Percentiles rank a stretch among this genome's conserved stretches.
Conservation (phyloP, 106 monocot species). For the Iris macrosiphon region DNA sequence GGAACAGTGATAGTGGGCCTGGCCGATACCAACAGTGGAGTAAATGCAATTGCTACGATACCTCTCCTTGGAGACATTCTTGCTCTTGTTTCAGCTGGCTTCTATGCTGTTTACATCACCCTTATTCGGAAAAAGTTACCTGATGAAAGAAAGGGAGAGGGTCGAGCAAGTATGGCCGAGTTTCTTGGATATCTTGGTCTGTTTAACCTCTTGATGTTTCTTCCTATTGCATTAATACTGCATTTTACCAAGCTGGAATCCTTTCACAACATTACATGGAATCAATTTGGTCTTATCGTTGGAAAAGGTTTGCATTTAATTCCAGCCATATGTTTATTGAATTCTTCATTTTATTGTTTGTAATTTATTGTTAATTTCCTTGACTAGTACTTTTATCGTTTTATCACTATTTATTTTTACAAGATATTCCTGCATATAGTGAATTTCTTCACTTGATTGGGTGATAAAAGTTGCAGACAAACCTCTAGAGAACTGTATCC, state of each 20-base stretch:
- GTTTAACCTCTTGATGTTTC: constrained; percentile 75
- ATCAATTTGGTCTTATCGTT: constrained; percentile 73
- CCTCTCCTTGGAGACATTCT: constrained; percentile 79
- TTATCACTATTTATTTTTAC: no score
- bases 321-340: background rate
- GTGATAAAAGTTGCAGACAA: no score
- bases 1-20: constrained; percentile 83
- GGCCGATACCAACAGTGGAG: constrained; percentile 46
- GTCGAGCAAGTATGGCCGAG: constrained; percentile 76
- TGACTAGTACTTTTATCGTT: no score
- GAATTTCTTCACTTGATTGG: no score
- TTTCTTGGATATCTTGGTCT: constrained; percentile 88
- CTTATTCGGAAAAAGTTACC: constrained; percentile 79
- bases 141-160: constrained; percentile 66
- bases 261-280: constrained; percentile 62
- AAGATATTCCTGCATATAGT: no score
- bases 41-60: constrained; percentile 52
- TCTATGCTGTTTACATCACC: constrained; percentile 88
- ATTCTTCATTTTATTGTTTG: background rate
- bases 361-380: background rate
- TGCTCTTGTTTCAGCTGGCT: constrained; percentile 62
- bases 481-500: no score
- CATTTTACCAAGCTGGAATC: constrained; percentile 69
- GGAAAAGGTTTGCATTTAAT: constrained; percentile 61
- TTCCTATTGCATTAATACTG: constrained; percentile 63